phyloP scores from a whole-genome alignment of 345 rosid species.

The Acer negundo region DNA sequence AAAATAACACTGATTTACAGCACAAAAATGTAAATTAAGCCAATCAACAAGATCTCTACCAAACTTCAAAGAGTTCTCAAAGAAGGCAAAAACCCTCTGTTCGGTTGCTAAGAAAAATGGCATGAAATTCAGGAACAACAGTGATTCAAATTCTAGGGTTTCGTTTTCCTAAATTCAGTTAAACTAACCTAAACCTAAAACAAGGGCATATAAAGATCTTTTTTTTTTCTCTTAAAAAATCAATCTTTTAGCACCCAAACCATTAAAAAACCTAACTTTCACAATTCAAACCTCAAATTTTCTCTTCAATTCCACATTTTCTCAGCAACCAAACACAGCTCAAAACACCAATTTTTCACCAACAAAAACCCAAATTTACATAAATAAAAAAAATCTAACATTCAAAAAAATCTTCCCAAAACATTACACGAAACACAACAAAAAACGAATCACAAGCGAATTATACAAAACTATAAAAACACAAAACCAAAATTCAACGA shows the following conservation, averaged over 20 bases:
- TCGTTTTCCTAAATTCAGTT: not conserved
- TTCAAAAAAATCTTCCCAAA: not conserved
- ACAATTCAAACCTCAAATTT: slow-evolving; percentile 17
- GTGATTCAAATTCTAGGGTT: not conserved
- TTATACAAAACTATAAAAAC: not conserved
- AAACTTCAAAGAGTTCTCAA: slow-evolving; percentile 8
- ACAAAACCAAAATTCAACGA: slow-evolving; percentile 12
- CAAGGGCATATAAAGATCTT: not conserved
- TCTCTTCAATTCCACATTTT: slow-evolving; percentile 16
- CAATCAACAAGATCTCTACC: slow-evolving; percentile 20
- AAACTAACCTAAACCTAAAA: slow-evolving; percentile 6
- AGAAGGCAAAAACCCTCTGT: not conserved
- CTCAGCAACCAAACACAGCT: slow-evolving; percentile 20
- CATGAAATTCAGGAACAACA: not conserved
- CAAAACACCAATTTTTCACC: slow-evolving; percentile 8
- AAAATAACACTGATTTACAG: not conserved
- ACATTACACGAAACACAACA: not conserved
- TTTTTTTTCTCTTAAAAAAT: too few relatives aligned
- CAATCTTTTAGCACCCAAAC: not conserved
- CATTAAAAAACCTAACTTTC: not conserved
- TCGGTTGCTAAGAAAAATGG: not conserved
- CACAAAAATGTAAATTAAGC: not conserved
- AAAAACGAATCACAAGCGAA: not conserved
- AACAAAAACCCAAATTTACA: not conserved
- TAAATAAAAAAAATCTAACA: not conserved